A percentile compares a stretch with the other conserved stretches of the same genome.
These are phyloP conservation scores for Scheffersomyces coipomensis DNA, from an alignment of 805 yeast genomes.

Conservation along the genomic window DNA sequence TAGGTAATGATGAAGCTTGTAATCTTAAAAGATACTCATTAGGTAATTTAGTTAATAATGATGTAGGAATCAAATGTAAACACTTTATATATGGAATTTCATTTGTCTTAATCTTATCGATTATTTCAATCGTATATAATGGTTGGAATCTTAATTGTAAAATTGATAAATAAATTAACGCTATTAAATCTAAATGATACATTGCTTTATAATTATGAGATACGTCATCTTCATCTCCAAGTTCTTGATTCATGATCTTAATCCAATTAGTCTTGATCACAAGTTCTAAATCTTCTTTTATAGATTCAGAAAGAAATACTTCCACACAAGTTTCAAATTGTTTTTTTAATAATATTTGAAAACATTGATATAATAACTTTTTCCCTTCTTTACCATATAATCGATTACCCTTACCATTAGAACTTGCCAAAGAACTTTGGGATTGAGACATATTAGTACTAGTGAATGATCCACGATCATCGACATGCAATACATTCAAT, in stretches of 20 bases:
- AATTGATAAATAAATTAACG: conserved; percentile 52
- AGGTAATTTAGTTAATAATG: conserved; percentile 36
- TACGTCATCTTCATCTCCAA: conserved; percentile 1
- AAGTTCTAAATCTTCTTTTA: conserved; percentile 15
- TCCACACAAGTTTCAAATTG: conserved; percentile 32
- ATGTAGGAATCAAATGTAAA: conserved; percentile 36
- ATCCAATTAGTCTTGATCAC: conserved; percentile 35
- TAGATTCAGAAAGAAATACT: conserved; percentile 10
- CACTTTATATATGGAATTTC: conserved; percentile 51
- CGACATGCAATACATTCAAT: conserved; percentile 19
- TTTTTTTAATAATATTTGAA: conserved; percentile 49
- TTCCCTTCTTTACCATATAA: conserved; percentile 51
- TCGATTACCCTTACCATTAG: conserved; percentile 10
- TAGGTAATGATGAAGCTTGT: conserved; percentile 41
- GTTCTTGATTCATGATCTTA: conserved; percentile 12
- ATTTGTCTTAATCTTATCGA: conserved; percentile 39
- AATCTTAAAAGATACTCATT: conserved; percentile 31
- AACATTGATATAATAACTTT: conserved; percentile 41
- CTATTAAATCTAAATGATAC: conserved; percentile 25
- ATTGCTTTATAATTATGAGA: not conserved
- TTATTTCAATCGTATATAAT: conserved; percentile 47
- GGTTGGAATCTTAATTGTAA: conserved; percentile 46
- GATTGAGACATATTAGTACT: conserved; percentile 3
- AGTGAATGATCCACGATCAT: conserved; percentile 24
- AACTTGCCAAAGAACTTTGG: conserved; percentile 10